Evolutionary conservation across 1,284 basidiomycete genomes (phyloP), one percentile per base, ranked within the genome.

Genomic region (Mycena citricolor): DNA sequence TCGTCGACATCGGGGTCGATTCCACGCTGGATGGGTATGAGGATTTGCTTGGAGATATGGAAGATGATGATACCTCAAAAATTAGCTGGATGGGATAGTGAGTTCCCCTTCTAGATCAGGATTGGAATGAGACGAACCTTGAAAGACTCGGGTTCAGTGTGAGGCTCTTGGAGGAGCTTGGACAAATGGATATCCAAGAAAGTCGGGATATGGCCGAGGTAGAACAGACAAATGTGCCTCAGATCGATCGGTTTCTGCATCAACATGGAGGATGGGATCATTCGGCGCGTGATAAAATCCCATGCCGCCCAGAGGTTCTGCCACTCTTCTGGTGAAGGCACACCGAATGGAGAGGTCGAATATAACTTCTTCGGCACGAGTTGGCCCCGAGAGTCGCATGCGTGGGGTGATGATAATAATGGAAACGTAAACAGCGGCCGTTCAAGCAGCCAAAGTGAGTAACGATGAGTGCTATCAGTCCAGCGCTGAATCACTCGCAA

Each of bases 1-100:
- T 94, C 88, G 50, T 95, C 89, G 28, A 95, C 90, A 58, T 88
- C 84, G 0, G 95, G 97, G 59, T 99, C 97, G 54, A 99, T 97
- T 5, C 95, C 95, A 28, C 95, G 83, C 81, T 94, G 62, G 10
- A 59, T 56, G 23, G 13, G 14, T 10, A 24, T 47, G 8, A 38
- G 30, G 19, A 32, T 6, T 7, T 32, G 24, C 31, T 14, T 10
- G 25, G 39, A 30, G 10, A 17, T 38, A 16, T 38, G 30, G 28
- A n/a, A 13, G 23, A 30, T 25, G 16, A 22, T 25, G 32, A 29
- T 58, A 85, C 85, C 68, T 94, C 90, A 57, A 94, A 95, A 34
- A 92, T 88, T 55, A 80, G 70, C 83, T 85, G 47, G 4, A 37
- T 32, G 35, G 28, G 52, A 53, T 49, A 30, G 32, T 39, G 14